These are phyloP conservation scores for Talaromyces sp. DNA, from an alignment of 2,329 filamentous ascomycete genomes.

Conservation along the genomic window DNA sequence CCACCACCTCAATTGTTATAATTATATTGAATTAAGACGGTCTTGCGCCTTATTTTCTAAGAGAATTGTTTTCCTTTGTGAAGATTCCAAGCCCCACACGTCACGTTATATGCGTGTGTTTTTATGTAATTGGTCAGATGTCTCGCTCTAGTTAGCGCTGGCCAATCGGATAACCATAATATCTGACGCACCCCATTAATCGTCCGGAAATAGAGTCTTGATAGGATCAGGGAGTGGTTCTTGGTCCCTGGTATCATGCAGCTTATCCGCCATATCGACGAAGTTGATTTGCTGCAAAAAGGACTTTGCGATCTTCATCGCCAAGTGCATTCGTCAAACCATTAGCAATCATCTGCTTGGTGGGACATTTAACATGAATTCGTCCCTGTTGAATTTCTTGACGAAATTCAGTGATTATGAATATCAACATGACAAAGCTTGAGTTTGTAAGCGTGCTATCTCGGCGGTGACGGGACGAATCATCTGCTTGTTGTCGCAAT, in stretches of 20 bases:
- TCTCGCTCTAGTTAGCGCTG: too few relatives aligned
- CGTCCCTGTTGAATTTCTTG: conserved; percentile 15
- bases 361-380: conserved; percentile 17
- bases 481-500: conserved; percentile 13
- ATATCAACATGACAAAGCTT: conserved; percentile 21
- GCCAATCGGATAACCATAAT: too few relatives aligned
- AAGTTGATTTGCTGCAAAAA: neutral
- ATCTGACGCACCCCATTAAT: too few relatives aligned
- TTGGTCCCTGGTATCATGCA: neutral
- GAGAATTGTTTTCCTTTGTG: too few relatives aligned
- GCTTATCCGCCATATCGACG: neutral
- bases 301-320: neutral
- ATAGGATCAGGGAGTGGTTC: neutral
- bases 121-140: too few relatives aligned
- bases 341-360: conserved; percentile 15
- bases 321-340: conserved; percentile 11
- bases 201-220: too few relatives aligned
- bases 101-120: too few relatives aligned
- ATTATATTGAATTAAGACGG: too few relatives aligned
- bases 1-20: too few relatives aligned
- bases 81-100: too few relatives aligned
- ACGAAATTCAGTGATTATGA: conserved; percentile 18
- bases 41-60: too few relatives aligned
- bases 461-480: conserved; percentile 6
- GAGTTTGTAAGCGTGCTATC: conserved; percentile 2